A percentile compares a stretch with the other conserved stretches of the same genome.
phyloP scores from a whole-genome alignment of 495 filamentous ascomycete species.

The Daldinia loculata region DNA sequence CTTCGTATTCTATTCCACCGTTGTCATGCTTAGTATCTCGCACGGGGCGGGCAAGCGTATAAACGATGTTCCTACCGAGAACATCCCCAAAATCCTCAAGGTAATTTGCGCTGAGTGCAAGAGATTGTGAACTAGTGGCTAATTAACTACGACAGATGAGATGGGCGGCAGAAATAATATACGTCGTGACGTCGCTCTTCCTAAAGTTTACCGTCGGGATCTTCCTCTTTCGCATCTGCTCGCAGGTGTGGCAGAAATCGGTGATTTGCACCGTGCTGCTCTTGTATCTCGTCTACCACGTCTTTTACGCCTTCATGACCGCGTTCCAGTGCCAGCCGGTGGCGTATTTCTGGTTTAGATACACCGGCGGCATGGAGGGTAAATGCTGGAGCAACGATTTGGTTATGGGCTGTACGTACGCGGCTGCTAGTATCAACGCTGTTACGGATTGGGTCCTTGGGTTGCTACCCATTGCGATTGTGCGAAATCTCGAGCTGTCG shows the following conservation, averaged over 20 bases:
- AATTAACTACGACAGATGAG: slow-evolving; percentile 23
- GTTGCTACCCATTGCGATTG: slow-evolving; percentile 46
- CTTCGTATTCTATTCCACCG: slow-evolving; percentile 25
- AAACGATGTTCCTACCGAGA: slow-evolving; percentile 20
- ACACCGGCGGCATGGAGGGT: slow-evolving; percentile 13
- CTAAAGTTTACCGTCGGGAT: slow-evolving; percentile 52
- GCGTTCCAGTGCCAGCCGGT: slow-evolving; percentile 51
- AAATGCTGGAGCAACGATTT: slow-evolving; percentile 35
- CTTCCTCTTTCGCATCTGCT: slow-evolving; percentile 54
- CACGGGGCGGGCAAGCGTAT: slow-evolving; percentile 34
- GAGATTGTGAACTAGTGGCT: background rate
- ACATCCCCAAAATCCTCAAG: slow-evolving; percentile 36
- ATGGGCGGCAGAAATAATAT: slow-evolving; percentile 43
- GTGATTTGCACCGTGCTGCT: slow-evolving; percentile 47
- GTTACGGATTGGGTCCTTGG: slow-evolving; percentile 47
- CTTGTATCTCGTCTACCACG: slow-evolving; percentile 46
- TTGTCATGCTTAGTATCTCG: slow-evolving; percentile 27
- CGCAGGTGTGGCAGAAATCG: slow-evolving; percentile 36
- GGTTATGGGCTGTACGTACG: slow-evolving; percentile 43
- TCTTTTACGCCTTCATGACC: slow-evolving; percentile 49
- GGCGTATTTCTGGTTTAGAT: slow-evolving; percentile 42
- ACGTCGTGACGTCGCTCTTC: slow-evolving; percentile 47
- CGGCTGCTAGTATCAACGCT: slow-evolving; percentile 42
- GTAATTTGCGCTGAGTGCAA: slow-evolving; percentile 22
- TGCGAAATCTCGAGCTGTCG: slow-evolving; percentile 46